Evolutionary conservation across 2,329 filamentous ascomycete species (phyloP), one percentile per base, ranked within the genome.

Genomic region (Aspergillus thermomutatus): DNA sequence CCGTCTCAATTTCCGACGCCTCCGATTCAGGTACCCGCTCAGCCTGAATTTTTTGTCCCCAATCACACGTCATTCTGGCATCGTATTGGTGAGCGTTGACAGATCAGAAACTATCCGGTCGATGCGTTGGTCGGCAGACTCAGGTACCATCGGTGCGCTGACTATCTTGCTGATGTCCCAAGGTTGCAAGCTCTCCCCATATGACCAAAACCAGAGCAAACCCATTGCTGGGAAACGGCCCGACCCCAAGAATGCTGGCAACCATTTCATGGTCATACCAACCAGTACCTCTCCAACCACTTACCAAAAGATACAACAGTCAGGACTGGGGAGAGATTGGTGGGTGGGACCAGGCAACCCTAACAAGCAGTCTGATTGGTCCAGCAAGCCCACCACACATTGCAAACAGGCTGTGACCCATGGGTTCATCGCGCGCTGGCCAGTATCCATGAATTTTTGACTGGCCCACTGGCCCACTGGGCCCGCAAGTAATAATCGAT

Each of bases 41-140:
- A 8, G 23, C 31, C 31, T 37, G 31, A 37, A 37, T 17, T 37
- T 14, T 6, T 31, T 34, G 49, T 55, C 41, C 41, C 52, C 49
- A 54, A 56, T 58, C 53, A 53, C 46, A 56, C 50, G 40, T 45
- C 56, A 55, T 28, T n/a, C 10, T 37, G 14, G 46, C 23, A 21
- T 50, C 41, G 19, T 25, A 17, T 25, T 27, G 8, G 14, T 31
- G 11, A 14, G 11, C 3, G 34, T 51, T 25, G 43, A 46, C 43
- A 17, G 10, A 21, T 17, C 43, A 46, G 21, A 46, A 46, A 26
- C 14, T 11, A 17, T 46, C 19, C 9, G 2, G 21, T 21, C 2
- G 21, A 26, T 26, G 43, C 1, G 43, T 46, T 25, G 43, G 21
- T 23, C 9, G 11, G 10, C 19, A 34, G 31, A 17, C 14, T 46